These are phyloP conservation scores for Clonostachys byssicola DNA, from an alignment of 2,329 filamentous ascomycete genomes.

Conservation along the genomic window DNA sequence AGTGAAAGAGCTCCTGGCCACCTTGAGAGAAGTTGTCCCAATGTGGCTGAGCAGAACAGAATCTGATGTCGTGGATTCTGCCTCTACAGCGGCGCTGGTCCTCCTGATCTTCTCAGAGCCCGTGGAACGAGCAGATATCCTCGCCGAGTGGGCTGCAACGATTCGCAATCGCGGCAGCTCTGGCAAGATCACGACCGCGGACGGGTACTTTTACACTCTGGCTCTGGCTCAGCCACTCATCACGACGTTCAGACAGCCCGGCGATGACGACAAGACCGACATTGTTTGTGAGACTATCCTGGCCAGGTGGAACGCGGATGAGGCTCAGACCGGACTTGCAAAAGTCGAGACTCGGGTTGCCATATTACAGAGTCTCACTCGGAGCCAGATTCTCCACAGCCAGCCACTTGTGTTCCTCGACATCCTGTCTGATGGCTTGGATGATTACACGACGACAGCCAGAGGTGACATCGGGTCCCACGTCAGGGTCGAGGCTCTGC, in stretches of 20 bases:
- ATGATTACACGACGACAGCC: conserved; percentile 88
- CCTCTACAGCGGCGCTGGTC: conserved; percentile 45
- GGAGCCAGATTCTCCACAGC: conserved; percentile 36
- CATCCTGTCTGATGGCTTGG: conserved; percentile 56
- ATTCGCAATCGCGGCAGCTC: conserved; percentile 26
- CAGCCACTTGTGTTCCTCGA: conserved; percentile 34
- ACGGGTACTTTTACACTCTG: conserved; percentile 50
- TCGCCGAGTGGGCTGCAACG: conserved; percentile 41
- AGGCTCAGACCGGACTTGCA: neutral
- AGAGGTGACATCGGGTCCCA: conserved; percentile 88
- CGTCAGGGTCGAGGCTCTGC: conserved; percentile 75
- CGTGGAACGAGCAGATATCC: conserved; percentile 25
- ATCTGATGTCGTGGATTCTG: conserved; percentile 40
- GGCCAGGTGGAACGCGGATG: conserved; percentile 47
- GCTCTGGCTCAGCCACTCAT: conserved; percentile 41
- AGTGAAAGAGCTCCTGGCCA: conserved; percentile 12
- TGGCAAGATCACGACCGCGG: conserved; percentile 29
- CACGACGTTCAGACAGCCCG: conserved; percentile 8
- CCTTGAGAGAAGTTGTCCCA: conserved; percentile 26
- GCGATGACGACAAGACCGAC: conserved; percentile 11
- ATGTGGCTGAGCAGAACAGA: conserved; percentile 47
- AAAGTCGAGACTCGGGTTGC: conserved; percentile 49
- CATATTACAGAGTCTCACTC: conserved; percentile 49
- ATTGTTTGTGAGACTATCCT: conserved; percentile 39
- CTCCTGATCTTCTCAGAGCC: conserved; percentile 39